These are phyloP conservation scores for Neolentinus lepideus DNA, from an alignment of 1,284 basidiomycete species.

Conservation along the genomic window DNA sequence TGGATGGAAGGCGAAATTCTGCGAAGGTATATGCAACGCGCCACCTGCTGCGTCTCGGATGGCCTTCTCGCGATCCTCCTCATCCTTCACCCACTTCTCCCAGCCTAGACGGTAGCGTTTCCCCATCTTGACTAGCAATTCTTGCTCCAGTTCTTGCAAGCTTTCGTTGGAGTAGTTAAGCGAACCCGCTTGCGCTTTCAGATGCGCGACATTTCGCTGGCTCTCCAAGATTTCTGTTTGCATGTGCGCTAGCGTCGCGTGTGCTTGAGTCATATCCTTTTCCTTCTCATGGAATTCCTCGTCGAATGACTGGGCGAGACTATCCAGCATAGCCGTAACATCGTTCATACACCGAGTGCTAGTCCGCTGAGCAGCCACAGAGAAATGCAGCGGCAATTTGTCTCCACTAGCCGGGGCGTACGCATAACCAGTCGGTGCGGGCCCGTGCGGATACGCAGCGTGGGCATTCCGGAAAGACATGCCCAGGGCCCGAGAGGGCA, in stretches of 20 bases:
- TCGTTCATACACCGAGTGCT: conserved; percentile 83
- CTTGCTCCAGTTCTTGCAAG: conserved; percentile 58
- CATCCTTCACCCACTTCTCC: conserved; percentile 87
- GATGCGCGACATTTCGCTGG: conserved; percentile 65
- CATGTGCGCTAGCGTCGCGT: conserved; percentile 81
- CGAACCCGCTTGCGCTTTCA: conserved; percentile 65
- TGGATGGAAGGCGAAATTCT: conserved; percentile 26
- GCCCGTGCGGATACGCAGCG: conserved; percentile 39
- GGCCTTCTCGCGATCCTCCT: conserved; percentile 67
- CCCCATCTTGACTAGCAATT: conserved; percentile 71
- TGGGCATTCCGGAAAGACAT: conserved; percentile 69
- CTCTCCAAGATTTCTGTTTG: conserved; percentile 91
- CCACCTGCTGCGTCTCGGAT: conserved; percentile 54
- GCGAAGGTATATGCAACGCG: conserved; percentile 35
- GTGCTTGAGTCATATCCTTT: conserved; percentile 87
- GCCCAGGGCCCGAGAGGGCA: conserved; percentile 52
- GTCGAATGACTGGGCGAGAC: conserved; percentile 90
- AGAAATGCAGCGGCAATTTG: conserved; percentile 76
- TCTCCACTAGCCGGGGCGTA: conserved; percentile 47
- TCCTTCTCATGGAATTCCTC: conserved; percentile 90
- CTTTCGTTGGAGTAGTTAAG: conserved; percentile 57
- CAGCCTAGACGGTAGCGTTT: conserved; percentile 80
- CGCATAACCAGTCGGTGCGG: conserved; percentile 30
- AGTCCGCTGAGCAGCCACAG: conserved; percentile 81
- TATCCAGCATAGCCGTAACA: conserved; percentile 83